Base-by-base conservation (phyloP, 148 eudicot genomes). In the Chenopodium album region DNA sequence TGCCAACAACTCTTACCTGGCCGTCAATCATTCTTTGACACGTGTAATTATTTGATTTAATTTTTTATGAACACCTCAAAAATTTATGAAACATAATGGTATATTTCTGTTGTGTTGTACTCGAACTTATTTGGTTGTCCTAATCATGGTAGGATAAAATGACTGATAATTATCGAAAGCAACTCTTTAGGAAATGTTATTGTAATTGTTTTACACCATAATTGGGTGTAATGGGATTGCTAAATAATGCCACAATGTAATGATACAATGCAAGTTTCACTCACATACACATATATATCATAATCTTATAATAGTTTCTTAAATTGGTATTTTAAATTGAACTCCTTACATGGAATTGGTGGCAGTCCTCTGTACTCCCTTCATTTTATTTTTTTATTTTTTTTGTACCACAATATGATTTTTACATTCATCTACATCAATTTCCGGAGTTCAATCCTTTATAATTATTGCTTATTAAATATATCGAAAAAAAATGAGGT, bases 61-160 rank as follows among this genome's bases (percentile, higher is more conserved):
- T 59, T 31, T 7, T 67, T 56, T 34, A 62, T 76, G 11, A 50
- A 66, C 29, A 47, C 31, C 73, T 77, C 66, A 76, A 28, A 80
- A 72, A 80, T 1, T 11, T 23, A 28, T 50, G 56, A 26, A 48
- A 29, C 76, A n/a, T 50, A 74, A 28, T 74, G 32, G 77, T 11
- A 50, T 14, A 28, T 1, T 62, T 82, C 60, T 76, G 86, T 84
- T 19, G 47, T 81, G 75, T 84, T 84, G 83, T 72, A 47, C 67
- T 65, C 50, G 44, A 77, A 64, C 78, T 77, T 77, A 77, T 84
- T 50, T 80, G 75, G 74, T 50, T 80, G 86, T 81, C 86, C 62
- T 75, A 80, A 77, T 84, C 84, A 72, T 72, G 62, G 73, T 72
- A 80, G 32, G n/a, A 37, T 69, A 64, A 32, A 37, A 79, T 50